Base-by-base conservation (phyloP, 75 land plant genomes). In the Adiantum capillusveneris region DNA sequence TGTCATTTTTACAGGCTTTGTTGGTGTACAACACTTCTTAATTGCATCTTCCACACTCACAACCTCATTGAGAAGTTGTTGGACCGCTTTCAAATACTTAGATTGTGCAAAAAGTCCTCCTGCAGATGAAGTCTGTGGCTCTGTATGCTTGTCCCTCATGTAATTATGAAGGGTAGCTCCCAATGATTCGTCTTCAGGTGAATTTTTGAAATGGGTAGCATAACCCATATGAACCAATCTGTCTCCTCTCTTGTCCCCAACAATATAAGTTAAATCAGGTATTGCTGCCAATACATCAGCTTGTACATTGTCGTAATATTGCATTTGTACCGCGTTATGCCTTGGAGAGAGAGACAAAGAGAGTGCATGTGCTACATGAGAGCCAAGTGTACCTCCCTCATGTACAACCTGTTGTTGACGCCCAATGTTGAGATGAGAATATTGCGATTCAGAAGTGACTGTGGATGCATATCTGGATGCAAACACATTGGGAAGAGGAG, bases 21-120 rank as follows among this genome's bases (percentile, higher is more conserved):
- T 2, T 7, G 5, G 14, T 7, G n/a, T 7, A 6, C 17, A 6
- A 6, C 17, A 6, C 5, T 20, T 17, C 14, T 58, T 30, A 20
- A 58, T 7, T 17, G 37, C 60, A 14, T 31, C 37, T 34, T 34
- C 39, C 2, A 58, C 39, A 39, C 60, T 58, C 14, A 37, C 25
- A 7, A 65, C 63, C 25, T 72, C 75, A 42, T 65, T 63, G 19
- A 84, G 80, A 27, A 84, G 65, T 29, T 79, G 53, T 53, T 77
- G 83, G 14, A 73, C 68, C n/a, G 83, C 74, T 49, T 52, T 79
- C 21, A 80, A 25, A 55, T 77, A 84, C 52, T 56, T 60, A 24
- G 81, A 78, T 44, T 44, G 64, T 20, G 51, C 60, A 29, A 82
- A 48, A 1, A 49, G 14, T 17, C 14, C 49, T 7, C 49, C 49